phyloP scores from a whole-genome alignment of 1,284 basidiomycete genomes.

The Singerocomus rubriflavus region DNA sequence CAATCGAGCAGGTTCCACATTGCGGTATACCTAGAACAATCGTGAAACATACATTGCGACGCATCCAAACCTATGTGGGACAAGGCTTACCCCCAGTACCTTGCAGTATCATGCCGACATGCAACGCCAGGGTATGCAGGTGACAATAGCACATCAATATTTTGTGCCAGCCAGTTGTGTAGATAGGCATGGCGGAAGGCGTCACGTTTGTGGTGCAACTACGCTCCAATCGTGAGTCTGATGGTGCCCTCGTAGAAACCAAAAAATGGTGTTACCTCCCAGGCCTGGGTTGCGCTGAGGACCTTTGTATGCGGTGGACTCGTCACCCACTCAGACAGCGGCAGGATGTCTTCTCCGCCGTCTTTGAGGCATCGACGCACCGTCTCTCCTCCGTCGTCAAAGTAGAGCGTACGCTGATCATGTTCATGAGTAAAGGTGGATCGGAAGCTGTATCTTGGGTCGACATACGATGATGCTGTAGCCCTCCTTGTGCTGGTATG shows the following conservation, averaged over 20 bases:
- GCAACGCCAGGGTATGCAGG: conserved; percentile 29
- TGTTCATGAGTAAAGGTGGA: background rate
- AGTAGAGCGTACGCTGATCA: conserved; percentile 22
- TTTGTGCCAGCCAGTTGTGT: conserved; percentile 27
- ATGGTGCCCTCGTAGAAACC: background rate
- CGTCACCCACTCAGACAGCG: conserved; percentile 32
- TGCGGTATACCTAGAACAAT: conserved; percentile 17
- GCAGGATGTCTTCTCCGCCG: conserved; percentile 31
- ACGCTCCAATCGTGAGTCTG: background rate
- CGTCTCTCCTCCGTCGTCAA: conserved; percentile 24
- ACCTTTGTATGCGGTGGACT: conserved; percentile 24
- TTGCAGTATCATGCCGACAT: conserved; percentile 26
- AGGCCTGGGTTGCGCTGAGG: conserved; percentile 25
- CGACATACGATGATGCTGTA: conserved; percentile 33
- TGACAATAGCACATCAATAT: conserved; percentile 33
- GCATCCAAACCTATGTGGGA: background rate
- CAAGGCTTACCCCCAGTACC: conserved; percentile 33
- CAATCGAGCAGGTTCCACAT: conserved; percentile 32
- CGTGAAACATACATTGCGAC: background rate
- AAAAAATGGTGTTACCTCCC: conserved; percentile 28
- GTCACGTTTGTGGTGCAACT: conserved; percentile 31
- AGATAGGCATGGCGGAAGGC: conserved; percentile 27
- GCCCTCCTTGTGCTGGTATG: conserved; percentile 36
- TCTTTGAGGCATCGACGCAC: conserved; percentile 22
- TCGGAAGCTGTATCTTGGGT: background rate